Evolutionary conservation across 1,139 yeast species (phyloP).

Genomic region (Hemisphaericaspora lyxosophila): DNA sequence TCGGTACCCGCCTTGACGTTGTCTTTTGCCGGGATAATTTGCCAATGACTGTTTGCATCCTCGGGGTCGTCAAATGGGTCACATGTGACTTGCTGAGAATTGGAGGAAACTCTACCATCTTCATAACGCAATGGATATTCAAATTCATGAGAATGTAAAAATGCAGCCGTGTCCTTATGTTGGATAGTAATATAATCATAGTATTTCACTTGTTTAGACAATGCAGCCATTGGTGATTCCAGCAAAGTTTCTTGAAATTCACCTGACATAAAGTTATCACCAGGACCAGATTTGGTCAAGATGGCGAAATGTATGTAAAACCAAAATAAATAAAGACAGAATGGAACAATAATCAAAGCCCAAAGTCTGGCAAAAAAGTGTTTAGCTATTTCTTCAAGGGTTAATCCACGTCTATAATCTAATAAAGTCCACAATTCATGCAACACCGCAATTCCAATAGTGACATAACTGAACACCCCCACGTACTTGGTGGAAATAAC

Average conservation of each 20-base stretch:
- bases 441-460: conserved; percentile 82
- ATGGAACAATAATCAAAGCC: conserved; percentile 77
- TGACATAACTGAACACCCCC: conserved; percentile 85
- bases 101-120: conserved; percentile 93
- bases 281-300: conserved; percentile 86
- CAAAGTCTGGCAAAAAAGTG: conserved; percentile 79
- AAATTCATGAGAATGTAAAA: conserved; percentile 76
- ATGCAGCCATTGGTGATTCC: conserved; percentile 75
- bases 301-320: conserved; percentile 87
- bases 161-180: conserved; percentile 73
- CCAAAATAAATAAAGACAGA: conserved; percentile 84
- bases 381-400: conserved; percentile 55
- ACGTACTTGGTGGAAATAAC: conserved; percentile 95
- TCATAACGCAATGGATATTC: conserved; percentile 88
- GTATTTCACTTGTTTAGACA: conserved; percentile 70
- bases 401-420: conserved; percentile 69
- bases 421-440: conserved; percentile 86
- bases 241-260: conserved; percentile 89
- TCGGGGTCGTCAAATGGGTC: conserved; percentile 46
- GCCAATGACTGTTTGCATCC: conserved; percentile 83
- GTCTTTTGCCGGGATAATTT: conserved; percentile 63
- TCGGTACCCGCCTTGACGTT: conserved; percentile 34
- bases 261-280: conserved; percentile 89
- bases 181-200: conserved; percentile 73
- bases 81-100: conserved; percentile 93